phyloP scores from a whole-genome alignment of 768 basidiomycete species.

The Mycena leptocephala region DNA sequence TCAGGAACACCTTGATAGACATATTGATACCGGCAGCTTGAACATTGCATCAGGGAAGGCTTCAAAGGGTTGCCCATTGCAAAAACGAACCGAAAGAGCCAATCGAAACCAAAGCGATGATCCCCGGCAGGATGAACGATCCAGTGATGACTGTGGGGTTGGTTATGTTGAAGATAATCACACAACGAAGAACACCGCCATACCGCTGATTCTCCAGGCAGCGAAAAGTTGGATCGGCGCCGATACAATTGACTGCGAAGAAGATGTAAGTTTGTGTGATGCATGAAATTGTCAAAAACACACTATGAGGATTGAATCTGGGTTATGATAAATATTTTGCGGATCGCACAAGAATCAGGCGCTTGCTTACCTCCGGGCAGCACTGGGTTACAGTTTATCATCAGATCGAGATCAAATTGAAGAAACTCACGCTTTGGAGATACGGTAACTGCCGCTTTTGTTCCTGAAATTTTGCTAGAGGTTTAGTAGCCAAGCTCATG shows the following conservation, averaged over 20 bases:
- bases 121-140: constrained; percentile 5
- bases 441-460: neutral
- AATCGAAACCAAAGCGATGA: constrained; percentile 16
- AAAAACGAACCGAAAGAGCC: neutral
- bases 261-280: neutral
- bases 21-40: constrained; percentile 14
- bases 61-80: neutral
- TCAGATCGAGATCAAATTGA: neutral
- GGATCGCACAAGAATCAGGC: neutral
- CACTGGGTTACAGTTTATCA: neutral
- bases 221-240: constrained; percentile 27
- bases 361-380: constrained; percentile 3
- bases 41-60: neutral
- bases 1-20: neutral
- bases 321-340: neutral
- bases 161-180: neutral
- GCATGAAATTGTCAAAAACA: neutral
- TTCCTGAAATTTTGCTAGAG: neutral
- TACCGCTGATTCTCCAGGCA: constrained; percentile 25
- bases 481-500: neutral
- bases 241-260: constrained; percentile 14
- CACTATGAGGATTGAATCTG: constrained; percentile 26
- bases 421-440: constrained; percentile 9
- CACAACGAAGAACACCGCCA: neutral
- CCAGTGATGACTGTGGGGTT: constrained; percentile 11